Percentiles rank a stretch among this genome's conserved stretches.
These are phyloP conservation scores for Conticribra weissflogii DNA, from an alignment of 108 stramenopile species.

Conservation along the genomic window DNA sequence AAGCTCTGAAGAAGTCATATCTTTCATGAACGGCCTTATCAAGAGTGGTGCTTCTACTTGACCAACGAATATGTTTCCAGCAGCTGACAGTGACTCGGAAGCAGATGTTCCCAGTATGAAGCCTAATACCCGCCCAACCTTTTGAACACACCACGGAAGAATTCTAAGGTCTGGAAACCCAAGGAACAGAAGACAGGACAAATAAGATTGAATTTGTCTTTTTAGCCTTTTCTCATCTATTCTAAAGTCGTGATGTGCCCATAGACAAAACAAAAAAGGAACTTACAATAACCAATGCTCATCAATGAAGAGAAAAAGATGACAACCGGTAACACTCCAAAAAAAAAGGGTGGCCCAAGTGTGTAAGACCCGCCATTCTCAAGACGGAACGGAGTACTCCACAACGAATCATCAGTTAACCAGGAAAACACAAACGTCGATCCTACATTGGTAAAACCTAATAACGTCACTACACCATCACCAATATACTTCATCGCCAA, in stretches of 20 bases:
- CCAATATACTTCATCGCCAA: constrained; percentile 13
- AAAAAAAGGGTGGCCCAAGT: constrained; percentile 20
- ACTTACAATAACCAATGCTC: constrained; percentile 18
- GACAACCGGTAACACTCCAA: constrained; percentile 14
- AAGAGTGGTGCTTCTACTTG: constrained; percentile 18
- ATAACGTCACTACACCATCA: background rate
- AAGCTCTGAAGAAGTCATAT: constrained; percentile 29
- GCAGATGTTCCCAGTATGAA: constrained; percentile 23
- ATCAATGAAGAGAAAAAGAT: constrained; percentile 20
- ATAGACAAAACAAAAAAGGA: too few relatives aligned
- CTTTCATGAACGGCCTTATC: constrained; percentile 18
- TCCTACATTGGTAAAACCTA: constrained; percentile 14
- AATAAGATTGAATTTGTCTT: too few relatives aligned
- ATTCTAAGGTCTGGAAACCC: too few relatives aligned
- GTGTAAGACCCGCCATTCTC: constrained; percentile 12
- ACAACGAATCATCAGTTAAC: constrained; percentile 19
- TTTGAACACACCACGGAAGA: constrained; percentile 6
- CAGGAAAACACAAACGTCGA: constrained; percentile 24
- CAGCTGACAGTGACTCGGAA: constrained; percentile 15
- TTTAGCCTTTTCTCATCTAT: too few relatives aligned
- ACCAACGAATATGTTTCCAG: constrained; percentile 29
- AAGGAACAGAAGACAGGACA: too few relatives aligned
- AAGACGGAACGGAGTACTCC: constrained; percentile 12
- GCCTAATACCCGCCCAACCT: constrained; percentile 11
- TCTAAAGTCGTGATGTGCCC: too few relatives aligned